These are phyloP conservation scores for Camellia granthamiana DNA, from an alignment of 148 eudicot genomes.

Conservation along the genomic window DNA sequence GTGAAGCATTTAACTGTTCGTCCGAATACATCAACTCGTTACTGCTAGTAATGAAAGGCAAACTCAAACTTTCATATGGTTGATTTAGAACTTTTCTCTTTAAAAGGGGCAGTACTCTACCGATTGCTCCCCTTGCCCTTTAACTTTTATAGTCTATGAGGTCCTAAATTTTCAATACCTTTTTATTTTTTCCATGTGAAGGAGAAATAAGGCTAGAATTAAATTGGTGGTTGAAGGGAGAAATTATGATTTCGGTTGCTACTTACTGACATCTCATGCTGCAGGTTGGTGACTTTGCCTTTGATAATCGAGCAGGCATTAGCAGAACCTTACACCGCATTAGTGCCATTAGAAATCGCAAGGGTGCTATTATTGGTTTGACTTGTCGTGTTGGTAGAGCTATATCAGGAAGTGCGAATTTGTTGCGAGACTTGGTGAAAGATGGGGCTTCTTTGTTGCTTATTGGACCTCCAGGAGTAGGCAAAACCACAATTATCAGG, in stretches of 20 bases:
- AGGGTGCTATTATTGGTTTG: slow-evolving; percentile 78
- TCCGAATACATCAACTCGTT: too few relatives aligned
- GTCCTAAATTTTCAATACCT: too few relatives aligned
- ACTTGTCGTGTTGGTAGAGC: slow-evolving; percentile 97
- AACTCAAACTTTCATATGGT: not conserved
- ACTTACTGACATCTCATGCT: slow-evolving; percentile 6
- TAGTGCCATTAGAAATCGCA: slow-evolving; percentile 90
- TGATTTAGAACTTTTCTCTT: slow-evolving; percentile 15
- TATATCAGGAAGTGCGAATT: slow-evolving; percentile 88
- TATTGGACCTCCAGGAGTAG: slow-evolving; percentile 99
- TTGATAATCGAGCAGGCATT: slow-evolving; percentile 92
- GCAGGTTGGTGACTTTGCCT: slow-evolving; percentile 97
- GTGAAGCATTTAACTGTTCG: too few relatives aligned
- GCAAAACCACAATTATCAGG: slow-evolving; percentile 97
- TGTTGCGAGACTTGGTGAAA: slow-evolving; percentile 74
- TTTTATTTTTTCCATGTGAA: not conserved
- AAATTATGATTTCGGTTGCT: not conserved
- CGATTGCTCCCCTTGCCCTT: not conserved
- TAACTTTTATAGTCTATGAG: not conserved
- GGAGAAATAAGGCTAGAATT: not conserved
- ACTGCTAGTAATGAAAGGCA: too few relatives aligned
- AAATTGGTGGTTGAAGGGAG: not conserved
- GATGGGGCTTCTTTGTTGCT: slow-evolving; percentile 93
- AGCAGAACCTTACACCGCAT: slow-evolving; percentile 91
- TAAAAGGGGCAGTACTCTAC: not conserved